Evolutionary conservation across 2,329 filamentous ascomycete genomes (phyloP).

Genomic region (Arthrobotrys pseudoclavata): DNA sequence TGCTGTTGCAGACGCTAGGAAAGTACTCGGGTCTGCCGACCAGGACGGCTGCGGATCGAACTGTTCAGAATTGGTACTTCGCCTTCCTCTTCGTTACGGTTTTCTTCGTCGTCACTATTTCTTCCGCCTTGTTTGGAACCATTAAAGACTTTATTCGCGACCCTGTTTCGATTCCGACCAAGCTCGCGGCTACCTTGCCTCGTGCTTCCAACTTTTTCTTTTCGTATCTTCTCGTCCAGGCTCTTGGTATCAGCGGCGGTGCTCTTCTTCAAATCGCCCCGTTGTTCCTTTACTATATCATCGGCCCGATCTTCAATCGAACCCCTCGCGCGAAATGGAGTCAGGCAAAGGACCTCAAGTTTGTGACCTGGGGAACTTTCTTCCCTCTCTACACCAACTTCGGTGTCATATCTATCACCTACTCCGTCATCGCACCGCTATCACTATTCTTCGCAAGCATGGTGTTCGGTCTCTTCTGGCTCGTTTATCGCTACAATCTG

Average conservation of each 20-base stretch:
- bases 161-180: conserved; percentile 76
- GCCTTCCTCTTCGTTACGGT: conserved; percentile 93
- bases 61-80: conserved; percentile 91
- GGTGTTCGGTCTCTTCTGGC: conserved; percentile 91
- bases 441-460: conserved; percentile 94
- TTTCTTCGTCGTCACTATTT: conserved; percentile 90
- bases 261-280: conserved; percentile 86
- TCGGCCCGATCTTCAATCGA: conserved; percentile 84
- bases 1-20: conserved; percentile 60
- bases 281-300: conserved; percentile 82
- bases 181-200: conserved; percentile 83
- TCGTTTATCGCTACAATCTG: conserved; percentile 96
- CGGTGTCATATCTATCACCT: conserved; percentile 90
- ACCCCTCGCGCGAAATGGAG: conserved; percentile 86
- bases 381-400: conserved; percentile 98
- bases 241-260: conserved; percentile 88
- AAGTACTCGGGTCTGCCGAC: conserved; percentile 63
- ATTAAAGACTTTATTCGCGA: conserved; percentile 76
- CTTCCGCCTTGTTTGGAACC: conserved; percentile 78
- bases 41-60: conserved; percentile 62
- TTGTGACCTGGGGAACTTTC: conserved; percentile 89
- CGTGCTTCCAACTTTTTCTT: conserved; percentile 97
- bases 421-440: conserved; percentile 87
- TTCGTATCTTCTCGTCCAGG: conserved; percentile 96
- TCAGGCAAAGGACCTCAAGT: conserved; percentile 81